These are phyloP conservation scores for Edaphochlamys debaryana DNA, from an alignment of 139 green algal species.

Conservation along the genomic window DNA sequence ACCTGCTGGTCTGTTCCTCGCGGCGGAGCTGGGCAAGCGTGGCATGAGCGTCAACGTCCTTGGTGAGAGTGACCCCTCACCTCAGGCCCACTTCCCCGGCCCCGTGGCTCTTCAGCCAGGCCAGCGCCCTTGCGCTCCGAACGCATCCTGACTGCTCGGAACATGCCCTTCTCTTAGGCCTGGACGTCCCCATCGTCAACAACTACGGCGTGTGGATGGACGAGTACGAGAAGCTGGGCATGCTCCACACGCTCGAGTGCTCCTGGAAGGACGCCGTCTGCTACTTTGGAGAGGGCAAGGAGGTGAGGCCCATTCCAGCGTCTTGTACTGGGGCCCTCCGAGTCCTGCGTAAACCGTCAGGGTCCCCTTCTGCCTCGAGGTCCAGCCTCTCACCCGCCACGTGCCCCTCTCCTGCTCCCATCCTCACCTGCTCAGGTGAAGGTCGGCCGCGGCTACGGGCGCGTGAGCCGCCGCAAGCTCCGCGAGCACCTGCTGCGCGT, in stretches of 20 bases:
- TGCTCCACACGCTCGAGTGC: constrained; percentile 73
- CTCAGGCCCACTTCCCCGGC: too few species aligned
- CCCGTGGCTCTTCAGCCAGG: too few species aligned
- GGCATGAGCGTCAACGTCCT: constrained; percentile 84
- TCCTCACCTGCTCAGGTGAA: too few species aligned
- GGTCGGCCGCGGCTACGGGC: constrained; percentile 70
- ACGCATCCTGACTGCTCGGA: too few species aligned
- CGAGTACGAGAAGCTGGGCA: constrained; percentile 78
- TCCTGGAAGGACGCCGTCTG: constrained; percentile 71
- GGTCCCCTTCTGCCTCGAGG: too few species aligned
- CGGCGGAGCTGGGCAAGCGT: constrained; percentile 80
- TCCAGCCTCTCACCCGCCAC: too few species aligned
- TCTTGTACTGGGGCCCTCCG: neutral
- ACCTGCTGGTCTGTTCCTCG: constrained; percentile 90
- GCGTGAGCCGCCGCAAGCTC: constrained; percentile 73
- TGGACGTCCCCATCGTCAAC: constrained; percentile 88
- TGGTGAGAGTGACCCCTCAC: too few species aligned
- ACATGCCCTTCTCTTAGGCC: constrained; percentile 58
- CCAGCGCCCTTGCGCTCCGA: too few species aligned
- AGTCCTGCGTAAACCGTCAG: too few species aligned
- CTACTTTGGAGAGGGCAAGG: constrained; percentile 76
- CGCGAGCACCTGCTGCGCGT: constrained; percentile 60
- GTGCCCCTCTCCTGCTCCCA: too few species aligned
- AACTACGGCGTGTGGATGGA: constrained; percentile 96
- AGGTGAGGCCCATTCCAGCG: constrained; percentile 35